Base-by-base conservation (phyloP, 345 rosid genomes). In the Eucalyptus albens region DNA sequence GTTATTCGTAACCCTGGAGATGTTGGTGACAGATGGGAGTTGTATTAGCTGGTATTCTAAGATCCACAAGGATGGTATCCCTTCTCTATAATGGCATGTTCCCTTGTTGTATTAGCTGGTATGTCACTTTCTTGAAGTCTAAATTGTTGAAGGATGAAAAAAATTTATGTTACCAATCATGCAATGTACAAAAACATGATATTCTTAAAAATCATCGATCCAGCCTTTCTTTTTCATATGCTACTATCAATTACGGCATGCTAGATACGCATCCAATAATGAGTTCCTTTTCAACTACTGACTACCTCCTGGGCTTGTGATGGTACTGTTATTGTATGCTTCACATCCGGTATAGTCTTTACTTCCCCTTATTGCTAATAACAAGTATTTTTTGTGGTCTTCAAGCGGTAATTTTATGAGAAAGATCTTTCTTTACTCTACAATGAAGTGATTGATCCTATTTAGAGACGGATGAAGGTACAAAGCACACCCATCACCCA, bases 261-360 rank as follows among this genome's bases (percentile, higher is more conserved):
- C 89, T 62, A 62, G 29, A 82, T 86, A 50, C 29, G 87, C 50
- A 86, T 49, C 13, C 37, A 49, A 27, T 22, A 86, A 26, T 11
- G 53, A 53, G 50, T 15, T 86, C 59, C 55, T 13, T 62, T 62
- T 13, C 33, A 42, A 85, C 91, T n/a, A 15, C 89, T 26, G 89
- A 90, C 81, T 94, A 92, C 53, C 90, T 91, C 11, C 16, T 95
- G 95, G 96, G 96, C 98, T 62, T 94, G 96, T 29, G 92, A 94
- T 89, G 96, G 94, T n/a, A 95, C 96, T 88, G 94, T 92, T 15
- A 59, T 97, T 80, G 93, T 96, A 90, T 97, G 98, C 93, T 97
- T 97, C 91, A 96, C 97, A 88, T 96, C 97, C 42, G 95, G 99
- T 95, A 93, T 8, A 82, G 16, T 47, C n/a, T 59, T 59, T 27